Evolutionary conservation across 768 basidiomycete species (phyloP).

Genomic region (Naganishia kalamii): DNA sequence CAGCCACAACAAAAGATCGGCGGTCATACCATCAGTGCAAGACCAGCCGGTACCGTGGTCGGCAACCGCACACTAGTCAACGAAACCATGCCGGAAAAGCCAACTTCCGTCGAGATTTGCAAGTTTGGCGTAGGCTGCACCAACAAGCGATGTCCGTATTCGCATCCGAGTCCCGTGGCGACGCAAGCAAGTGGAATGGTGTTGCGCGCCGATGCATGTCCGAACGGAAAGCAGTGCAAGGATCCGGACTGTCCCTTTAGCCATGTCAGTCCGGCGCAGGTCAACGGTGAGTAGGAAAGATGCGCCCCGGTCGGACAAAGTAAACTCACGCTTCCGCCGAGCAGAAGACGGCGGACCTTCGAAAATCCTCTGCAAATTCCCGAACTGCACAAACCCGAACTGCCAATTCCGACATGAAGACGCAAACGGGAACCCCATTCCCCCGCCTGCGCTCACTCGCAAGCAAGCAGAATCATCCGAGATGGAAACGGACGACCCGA

Average conservation of each 20-base stretch:
- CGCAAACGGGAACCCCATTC: slow-evolving; percentile 41
- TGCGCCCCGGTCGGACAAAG: slow-evolving; percentile 20
- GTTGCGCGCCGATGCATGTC: slow-evolving; percentile 86
- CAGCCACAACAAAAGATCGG: slow-evolving; percentile 33
- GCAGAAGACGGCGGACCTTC: slow-evolving; percentile 11
- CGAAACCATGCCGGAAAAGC: slow-evolving; percentile 29
- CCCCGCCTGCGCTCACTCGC: slow-evolving; percentile 43
- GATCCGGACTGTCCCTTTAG: slow-evolving; percentile 89
- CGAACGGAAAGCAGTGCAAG: slow-evolving; percentile 77
- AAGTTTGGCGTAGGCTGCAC: slow-evolving; percentile 88
- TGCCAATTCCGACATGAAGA: slow-evolving; percentile 47
- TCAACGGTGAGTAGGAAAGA: slow-evolving; percentile 59
- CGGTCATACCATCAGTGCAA: slow-evolving; percentile 33
- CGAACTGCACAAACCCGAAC: slow-evolving; percentile 45
- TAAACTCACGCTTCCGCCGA: background rate
- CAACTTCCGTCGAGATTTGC: slow-evolving; percentile 57
- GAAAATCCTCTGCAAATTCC: slow-evolving; percentile 45
- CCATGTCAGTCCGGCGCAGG: slow-evolving; percentile 80
- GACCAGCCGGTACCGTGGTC: slow-evolving; percentile 19
- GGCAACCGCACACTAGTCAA: slow-evolving; percentile 25
- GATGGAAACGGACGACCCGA: slow-evolving; percentile 32
- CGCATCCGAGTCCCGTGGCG: slow-evolving; percentile 94
- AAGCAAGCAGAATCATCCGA: slow-evolving; percentile 17
- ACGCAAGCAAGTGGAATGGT: slow-evolving; percentile 92
- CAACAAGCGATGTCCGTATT: slow-evolving; percentile 79